phyloP scores from a whole-genome alignment of 1,284 basidiomycete species.

The Malassezia dermatis region DNA sequence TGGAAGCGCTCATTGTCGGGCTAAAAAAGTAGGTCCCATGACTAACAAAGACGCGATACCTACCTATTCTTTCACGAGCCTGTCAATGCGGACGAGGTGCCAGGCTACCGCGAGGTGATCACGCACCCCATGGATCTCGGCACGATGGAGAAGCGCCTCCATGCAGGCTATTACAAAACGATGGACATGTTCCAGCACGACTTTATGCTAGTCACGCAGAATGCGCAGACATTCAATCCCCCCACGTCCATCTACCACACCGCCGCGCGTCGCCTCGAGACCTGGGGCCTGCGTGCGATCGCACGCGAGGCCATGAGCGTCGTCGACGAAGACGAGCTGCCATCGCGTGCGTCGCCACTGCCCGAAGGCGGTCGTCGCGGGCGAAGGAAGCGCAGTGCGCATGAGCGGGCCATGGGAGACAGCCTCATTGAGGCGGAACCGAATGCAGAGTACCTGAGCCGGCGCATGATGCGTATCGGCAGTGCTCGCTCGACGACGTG shows the following conservation, averaged over 20 bases:
- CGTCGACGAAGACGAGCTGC: slow-evolving; percentile 24
- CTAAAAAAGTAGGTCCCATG: slow-evolving; percentile 5
- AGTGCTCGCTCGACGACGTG: slow-evolving; percentile 14
- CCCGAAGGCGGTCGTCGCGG: neutral
- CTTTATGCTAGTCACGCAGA: slow-evolving; percentile 35
- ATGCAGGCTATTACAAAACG: slow-evolving; percentile 22
- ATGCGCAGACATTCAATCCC: slow-evolving; percentile 42
- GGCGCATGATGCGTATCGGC: slow-evolving; percentile 13
- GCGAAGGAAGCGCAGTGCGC: neutral
- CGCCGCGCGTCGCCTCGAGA: slow-evolving; percentile 32
- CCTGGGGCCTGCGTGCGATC: slow-evolving; percentile 36
- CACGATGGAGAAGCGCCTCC: slow-evolving; percentile 55
- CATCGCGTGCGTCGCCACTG: slow-evolving; percentile 2
- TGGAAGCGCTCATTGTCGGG: slow-evolving; percentile 3
- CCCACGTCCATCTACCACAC: slow-evolving; percentile 37
- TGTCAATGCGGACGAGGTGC: slow-evolving; percentile 59
- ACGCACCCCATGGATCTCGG: slow-evolving; percentile 71
- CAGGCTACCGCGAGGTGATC: slow-evolving; percentile 61
- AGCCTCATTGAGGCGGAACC: slow-evolving; percentile 5
- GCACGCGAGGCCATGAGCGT: slow-evolving; percentile 32
- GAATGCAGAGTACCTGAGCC: neutral
- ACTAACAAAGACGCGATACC: slow-evolving; percentile 61
- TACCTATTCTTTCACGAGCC: slow-evolving; percentile 71
- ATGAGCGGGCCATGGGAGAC: neutral
- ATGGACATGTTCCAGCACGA: slow-evolving; percentile 35